A percentile compares a stretch with the other conserved stretches of the same genome.
These are phyloP conservation scores for Boehmeria nivea DNA, from an alignment of 306 rosid genomes.

Conservation along the genomic window DNA sequence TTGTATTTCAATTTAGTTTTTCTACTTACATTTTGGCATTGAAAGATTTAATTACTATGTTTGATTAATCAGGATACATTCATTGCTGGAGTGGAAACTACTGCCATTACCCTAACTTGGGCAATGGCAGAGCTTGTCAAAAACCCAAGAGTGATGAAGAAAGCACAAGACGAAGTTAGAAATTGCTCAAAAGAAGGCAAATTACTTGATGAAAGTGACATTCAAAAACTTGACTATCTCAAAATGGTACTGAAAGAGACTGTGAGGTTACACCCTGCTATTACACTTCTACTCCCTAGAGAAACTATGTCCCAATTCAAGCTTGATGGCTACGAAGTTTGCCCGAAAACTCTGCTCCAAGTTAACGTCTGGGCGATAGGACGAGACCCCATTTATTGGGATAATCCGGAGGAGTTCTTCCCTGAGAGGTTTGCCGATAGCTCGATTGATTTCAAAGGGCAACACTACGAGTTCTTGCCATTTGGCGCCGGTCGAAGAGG, in stretches of 20 bases:
- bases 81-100: slow-evolving; percentile 34
- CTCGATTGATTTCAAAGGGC: slow-evolving; percentile 27
- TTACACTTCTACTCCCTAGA: slow-evolving; percentile 35
- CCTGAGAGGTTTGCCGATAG: slow-evolving; percentile 34
- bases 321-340: slow-evolving; percentile 27
- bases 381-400: slow-evolving; percentile 31
- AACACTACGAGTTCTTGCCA: slow-evolving; percentile 27
- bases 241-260: slow-evolving; percentile 40
- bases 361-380: slow-evolving; percentile 41
- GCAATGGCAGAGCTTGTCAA: slow-evolving; percentile 36
- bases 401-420: slow-evolving; percentile 21
- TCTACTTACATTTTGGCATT: too few relatives aligned
- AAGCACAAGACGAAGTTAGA: slow-evolving; percentile 32
- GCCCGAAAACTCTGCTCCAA: slow-evolving; percentile 17
- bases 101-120: slow-evolving; percentile 32
- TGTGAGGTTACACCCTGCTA: slow-evolving; percentile 43
- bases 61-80: slow-evolving; percentile 29
- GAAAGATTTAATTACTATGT: too few relatives aligned
- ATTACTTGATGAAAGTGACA: slow-evolving; percentile 22
- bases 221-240: slow-evolving; percentile 21
- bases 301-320: slow-evolving; percentile 22
- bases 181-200: not conserved
- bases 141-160: slow-evolving; percentile 32
- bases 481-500: slow-evolving; percentile 36
- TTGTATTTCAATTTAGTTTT: too few relatives aligned